Conservation (phyloP, 2,329 filamentous ascomycete genomes). For the Aspergillus transmontanensis region DNA sequence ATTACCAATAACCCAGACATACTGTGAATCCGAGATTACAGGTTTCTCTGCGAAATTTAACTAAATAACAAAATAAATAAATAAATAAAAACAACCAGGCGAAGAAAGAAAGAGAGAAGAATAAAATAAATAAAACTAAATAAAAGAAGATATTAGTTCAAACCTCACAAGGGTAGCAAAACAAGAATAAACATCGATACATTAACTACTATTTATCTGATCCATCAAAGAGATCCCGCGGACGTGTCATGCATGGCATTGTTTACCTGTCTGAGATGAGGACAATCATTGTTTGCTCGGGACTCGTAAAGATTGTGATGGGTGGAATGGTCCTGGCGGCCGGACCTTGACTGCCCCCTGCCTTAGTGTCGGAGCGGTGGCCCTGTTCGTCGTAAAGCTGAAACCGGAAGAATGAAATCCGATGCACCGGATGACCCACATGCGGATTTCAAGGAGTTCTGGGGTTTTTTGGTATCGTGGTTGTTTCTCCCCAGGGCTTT, state of each 20-base stretch:
- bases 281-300: neutral
- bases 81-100: neutral
- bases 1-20: neutral
- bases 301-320: conserved; percentile 6
- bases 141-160: neutral
- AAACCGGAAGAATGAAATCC: conserved; percentile 25
- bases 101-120: too few species aligned
- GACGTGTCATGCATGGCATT: neutral
- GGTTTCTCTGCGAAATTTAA: neutral
- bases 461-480: neutral
- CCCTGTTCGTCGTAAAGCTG: conserved; percentile 18
- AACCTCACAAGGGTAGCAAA: neutral
- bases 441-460: neutral
- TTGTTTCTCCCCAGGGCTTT: neutral
- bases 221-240: neutral
- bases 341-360: conserved; percentile 15
- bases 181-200: neutral
- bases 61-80: too few species aligned
- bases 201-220: neutral
- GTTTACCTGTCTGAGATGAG: conserved; percentile 3
- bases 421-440: conserved; percentile 9
- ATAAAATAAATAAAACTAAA: neutral
- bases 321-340: conserved; percentile 8
- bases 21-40: neutral
- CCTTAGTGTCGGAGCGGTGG: conserved; percentile 19